Evolutionary conservation across 1,284 basidiomycete species (phyloP).

Genomic region (Peniophora sp.): DNA sequence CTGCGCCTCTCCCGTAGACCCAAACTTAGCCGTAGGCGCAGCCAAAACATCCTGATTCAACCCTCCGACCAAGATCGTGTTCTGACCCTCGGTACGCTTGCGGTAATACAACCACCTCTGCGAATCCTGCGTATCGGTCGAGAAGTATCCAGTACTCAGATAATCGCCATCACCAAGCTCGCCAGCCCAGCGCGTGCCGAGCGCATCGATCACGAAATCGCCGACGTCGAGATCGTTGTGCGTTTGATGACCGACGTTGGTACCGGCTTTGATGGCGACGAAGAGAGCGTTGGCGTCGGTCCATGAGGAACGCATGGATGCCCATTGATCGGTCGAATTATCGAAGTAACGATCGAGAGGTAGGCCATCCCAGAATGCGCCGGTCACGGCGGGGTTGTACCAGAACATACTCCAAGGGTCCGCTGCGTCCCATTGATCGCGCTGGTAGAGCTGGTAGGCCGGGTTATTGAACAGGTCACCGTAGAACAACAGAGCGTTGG

Average conservation of each 20-base stretch:
- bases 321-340: slow-evolving; percentile 72
- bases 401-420: slow-evolving; percentile 98
- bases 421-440: slow-evolving; percentile 79
- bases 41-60: slow-evolving; percentile 79
- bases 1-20: slow-evolving; percentile 62
- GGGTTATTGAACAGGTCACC: slow-evolving; percentile 62
- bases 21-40: slow-evolving; percentile 54
- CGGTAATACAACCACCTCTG: slow-evolving; percentile 89
- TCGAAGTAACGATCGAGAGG: slow-evolving; percentile 81
- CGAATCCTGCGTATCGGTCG: slow-evolving; percentile 55
- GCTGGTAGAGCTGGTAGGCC: slow-evolving; percentile 81
- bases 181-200: slow-evolving; percentile 93
- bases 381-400: slow-evolving; percentile 80
- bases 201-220: slow-evolving; percentile 92
- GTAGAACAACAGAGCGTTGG: slow-evolving; percentile 72
- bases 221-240: slow-evolving; percentile 92
- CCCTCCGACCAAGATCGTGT: slow-evolving; percentile 78
- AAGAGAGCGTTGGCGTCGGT: slow-evolving; percentile 81
- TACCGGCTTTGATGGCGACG: slow-evolving; percentile 85
- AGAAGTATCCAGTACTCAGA: slow-evolving; percentile 65
- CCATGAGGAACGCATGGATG: slow-evolving; percentile 88
- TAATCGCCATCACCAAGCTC: slow-evolving; percentile 92
- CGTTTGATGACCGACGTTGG: slow-evolving; percentile 74
- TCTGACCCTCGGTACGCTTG: slow-evolving; percentile 96
- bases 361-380: slow-evolving; percentile 88